Evolutionary conservation across 495 filamentous ascomycete species (phyloP).

Genomic region (Tuber aestivum): DNA sequence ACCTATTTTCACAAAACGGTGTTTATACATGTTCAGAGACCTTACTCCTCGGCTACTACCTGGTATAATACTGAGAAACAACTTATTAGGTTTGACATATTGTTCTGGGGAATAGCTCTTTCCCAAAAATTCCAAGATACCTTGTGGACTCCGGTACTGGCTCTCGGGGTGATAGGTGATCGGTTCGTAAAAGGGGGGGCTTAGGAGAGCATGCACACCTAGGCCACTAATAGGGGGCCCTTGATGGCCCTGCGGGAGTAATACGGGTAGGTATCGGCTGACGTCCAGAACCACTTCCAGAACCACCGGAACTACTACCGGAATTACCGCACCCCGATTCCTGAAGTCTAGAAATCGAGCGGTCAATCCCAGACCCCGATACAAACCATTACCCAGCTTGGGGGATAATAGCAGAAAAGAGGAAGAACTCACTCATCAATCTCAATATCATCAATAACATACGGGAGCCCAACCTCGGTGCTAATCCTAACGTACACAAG

Average conservation of each 20-base stretch:
- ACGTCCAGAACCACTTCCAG: neutral
- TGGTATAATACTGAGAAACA: neutral
- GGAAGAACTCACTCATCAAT: slow-evolving; percentile 1
- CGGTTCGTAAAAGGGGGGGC: neutral
- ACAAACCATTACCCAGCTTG: neutral
- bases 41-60: neutral
- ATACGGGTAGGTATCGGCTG: neutral
- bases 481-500: slow-evolving; percentile 2
- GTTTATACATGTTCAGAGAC: neutral
- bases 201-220: neutral
- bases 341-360: neutral
- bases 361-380: neutral
- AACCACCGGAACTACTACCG: neutral
- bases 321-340: neutral
- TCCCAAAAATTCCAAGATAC: neutral
- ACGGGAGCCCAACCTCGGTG: neutral
- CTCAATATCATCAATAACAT: neutral
- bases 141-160: neutral
- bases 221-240: neutral
- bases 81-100: neutral
- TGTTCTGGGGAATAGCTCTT: neutral
- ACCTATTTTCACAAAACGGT: neutral
- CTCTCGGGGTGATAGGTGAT: neutral
- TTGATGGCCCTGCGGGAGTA: neutral
- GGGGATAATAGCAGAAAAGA: neutral